These are phyloP conservation scores for Manihot esculenta DNA, from an alignment of 441 rosid genomes.

Conservation along the genomic window DNA sequence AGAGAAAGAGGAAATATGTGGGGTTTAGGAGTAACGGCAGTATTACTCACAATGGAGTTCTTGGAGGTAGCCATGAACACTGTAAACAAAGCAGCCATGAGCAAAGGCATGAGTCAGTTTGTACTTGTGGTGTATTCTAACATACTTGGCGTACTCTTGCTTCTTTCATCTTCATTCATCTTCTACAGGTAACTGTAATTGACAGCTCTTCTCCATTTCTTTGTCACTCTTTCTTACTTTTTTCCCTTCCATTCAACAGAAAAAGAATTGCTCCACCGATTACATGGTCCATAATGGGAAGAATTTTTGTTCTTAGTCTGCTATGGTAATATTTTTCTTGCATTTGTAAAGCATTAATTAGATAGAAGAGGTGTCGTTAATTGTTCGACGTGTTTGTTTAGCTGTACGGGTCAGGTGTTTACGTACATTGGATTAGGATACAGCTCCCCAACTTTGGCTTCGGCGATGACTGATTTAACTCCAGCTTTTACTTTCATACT, in stretches of 20 bases:
- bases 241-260: slow-evolving; percentile 20
- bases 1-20: too few relatives aligned
- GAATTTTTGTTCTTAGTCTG: slow-evolving; percentile 33
- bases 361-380: neutral
- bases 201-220: neutral
- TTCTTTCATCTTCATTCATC: slow-evolving; percentile 35
- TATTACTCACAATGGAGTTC: slow-evolving; percentile 37
- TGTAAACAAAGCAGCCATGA: slow-evolving; percentile 40
- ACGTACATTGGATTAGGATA: slow-evolving; percentile 11
- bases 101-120: slow-evolving; percentile 35
- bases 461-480: slow-evolving; percentile 49
- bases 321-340: slow-evolving; percentile 25
- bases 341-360: neutral
- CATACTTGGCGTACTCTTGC: slow-evolving; percentile 33
- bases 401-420: slow-evolving; percentile 11
- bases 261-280: slow-evolving; percentile 27
- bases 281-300: slow-evolving; percentile 24
- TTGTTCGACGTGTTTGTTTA: neutral
- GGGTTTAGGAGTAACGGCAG: slow-evolving; percentile 17
- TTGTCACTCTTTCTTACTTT: neutral
- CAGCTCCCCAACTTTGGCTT: slow-evolving; percentile 49
- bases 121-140: slow-evolving; percentile 45
- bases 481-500: slow-evolving; percentile 60
- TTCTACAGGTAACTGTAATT: slow-evolving; percentile 30
- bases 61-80: slow-evolving; percentile 44